phyloP scores from a whole-genome alignment of 2,329 filamentous ascomycete genomes.

The Cladosporium sp. region DNA sequence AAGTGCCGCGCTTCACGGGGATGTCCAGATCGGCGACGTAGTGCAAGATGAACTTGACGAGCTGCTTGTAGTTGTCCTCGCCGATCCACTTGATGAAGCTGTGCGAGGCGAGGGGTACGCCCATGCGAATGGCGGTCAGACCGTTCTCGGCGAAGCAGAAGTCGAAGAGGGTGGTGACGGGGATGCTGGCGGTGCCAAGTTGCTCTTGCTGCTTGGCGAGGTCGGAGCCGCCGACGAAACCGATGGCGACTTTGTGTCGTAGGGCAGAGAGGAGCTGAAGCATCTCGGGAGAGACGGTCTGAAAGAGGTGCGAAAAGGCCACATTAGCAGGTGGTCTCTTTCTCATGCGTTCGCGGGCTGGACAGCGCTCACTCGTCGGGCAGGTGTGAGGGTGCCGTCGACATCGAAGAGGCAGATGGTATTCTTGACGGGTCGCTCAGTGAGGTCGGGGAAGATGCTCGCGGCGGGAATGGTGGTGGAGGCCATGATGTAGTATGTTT shows the following conservation, averaged over 20 bases:
- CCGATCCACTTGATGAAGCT: constrained; percentile 92
- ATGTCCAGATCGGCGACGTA: constrained; percentile 82
- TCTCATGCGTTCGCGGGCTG: not conserved
- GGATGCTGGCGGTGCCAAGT: constrained; percentile 64
- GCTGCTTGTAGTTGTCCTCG: constrained; percentile 76
- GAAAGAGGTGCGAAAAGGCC: not conserved
- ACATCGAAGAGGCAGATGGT: constrained; percentile 96
- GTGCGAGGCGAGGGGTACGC: constrained; percentile 67
- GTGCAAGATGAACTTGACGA: constrained; percentile 71
- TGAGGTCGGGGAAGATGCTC: constrained; percentile 65
- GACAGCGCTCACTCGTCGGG: constrained; percentile 61
- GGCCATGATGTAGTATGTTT: constrained; percentile 20
- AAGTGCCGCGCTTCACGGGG: constrained; percentile 77
- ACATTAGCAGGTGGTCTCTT: not conserved
- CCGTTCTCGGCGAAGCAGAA: constrained; percentile 98
- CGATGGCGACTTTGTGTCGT: constrained; percentile 83
- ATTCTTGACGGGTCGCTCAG: constrained; percentile 81
- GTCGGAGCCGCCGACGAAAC: constrained; percentile 90
- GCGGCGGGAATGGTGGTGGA: constrained; percentile 36
- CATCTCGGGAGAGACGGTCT: constrained; percentile 69
- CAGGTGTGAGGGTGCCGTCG: constrained; percentile 82
- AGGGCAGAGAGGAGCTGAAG: constrained; percentile 73
- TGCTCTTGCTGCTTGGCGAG: constrained; percentile 94
- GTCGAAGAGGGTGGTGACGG: constrained; percentile 85
- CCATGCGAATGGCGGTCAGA: constrained; percentile 82